phyloP scores from a whole-genome alignment of 108 stramenopile genomes.

The Nitzschia sp. region DNA sequence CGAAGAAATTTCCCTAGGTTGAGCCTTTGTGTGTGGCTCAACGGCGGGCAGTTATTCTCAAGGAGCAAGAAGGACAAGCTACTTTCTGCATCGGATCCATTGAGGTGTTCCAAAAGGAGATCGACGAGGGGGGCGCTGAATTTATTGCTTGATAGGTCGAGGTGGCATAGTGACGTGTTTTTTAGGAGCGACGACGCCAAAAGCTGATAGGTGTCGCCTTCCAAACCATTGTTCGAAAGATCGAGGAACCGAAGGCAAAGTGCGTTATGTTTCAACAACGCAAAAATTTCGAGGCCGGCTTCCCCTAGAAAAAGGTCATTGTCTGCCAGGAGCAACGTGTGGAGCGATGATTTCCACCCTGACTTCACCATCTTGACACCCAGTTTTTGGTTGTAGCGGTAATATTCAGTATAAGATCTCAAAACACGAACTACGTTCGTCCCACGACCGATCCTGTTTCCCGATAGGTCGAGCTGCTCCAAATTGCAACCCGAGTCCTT shows the following conservation, averaged over 20 bases:
- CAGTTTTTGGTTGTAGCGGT: conserved; percentile 38
- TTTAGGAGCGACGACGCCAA: conserved; percentile 38
- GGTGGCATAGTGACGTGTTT: conserved; percentile 42
- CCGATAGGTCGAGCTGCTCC: conserved; percentile 61
- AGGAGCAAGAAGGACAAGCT: conserved; percentile 44
- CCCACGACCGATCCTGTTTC: conserved; percentile 51
- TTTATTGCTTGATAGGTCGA: conserved; percentile 60
- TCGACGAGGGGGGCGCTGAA: conserved; percentile 42
- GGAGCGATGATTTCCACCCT: conserved; percentile 51
- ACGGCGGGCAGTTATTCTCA: conserved; percentile 49
- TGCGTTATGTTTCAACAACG: conserved; percentile 46
- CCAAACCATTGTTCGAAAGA: conserved; percentile 54
- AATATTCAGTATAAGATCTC: conserved; percentile 37
- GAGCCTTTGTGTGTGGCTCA: conserved; percentile 28
- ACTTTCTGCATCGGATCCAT: conserved; percentile 26
- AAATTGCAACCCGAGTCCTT: conserved; percentile 51
- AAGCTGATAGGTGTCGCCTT: conserved; percentile 38
- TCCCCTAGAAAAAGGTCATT: conserved; percentile 51
- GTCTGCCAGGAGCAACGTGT: conserved; percentile 43
- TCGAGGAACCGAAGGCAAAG: conserved; percentile 48
- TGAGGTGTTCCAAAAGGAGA: conserved; percentile 30
- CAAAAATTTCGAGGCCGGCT: conserved; percentile 51
- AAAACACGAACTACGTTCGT: conserved; percentile 39
- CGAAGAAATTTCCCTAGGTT: conserved; percentile 21
- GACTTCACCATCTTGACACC: conserved; percentile 26